phyloP scores from a whole-genome alignment of 2,329 filamentous ascomycete genomes.

The Fonsecaea multimorphosa region DNA sequence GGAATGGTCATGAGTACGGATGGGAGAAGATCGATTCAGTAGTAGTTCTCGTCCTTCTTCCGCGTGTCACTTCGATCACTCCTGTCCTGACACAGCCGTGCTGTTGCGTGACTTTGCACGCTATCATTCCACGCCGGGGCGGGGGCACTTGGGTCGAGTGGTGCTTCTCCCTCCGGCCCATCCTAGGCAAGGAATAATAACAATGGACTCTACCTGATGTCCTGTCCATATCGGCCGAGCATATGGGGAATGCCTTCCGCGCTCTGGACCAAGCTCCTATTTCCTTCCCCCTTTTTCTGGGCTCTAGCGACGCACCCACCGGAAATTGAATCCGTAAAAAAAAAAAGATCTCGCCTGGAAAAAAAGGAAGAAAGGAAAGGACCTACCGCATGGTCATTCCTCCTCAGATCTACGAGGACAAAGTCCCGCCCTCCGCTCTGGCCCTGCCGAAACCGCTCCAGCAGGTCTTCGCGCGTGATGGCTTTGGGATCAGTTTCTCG shows the following conservation, averaged over 20 bases:
- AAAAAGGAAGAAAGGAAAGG: background rate
- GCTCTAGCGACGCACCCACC: background rate
- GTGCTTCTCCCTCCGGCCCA: background rate
- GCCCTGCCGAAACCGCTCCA: conserved; percentile 47
- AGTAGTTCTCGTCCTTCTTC: background rate
- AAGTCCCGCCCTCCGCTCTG: conserved; percentile 44
- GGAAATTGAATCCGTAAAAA: background rate
- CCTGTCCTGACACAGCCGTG: background rate
- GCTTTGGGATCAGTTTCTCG: conserved; percentile 39
- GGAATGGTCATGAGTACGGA: too few species aligned
- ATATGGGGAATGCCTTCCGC: background rate
- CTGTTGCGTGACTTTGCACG: background rate
- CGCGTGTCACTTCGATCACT: background rate
- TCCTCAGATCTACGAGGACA: conserved; percentile 56
- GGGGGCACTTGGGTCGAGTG: background rate
- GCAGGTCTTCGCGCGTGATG: conserved; percentile 46
- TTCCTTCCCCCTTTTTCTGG: background rate
- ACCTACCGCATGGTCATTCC: conserved; percentile 54
- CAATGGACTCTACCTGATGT: background rate
- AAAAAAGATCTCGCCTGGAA: background rate
- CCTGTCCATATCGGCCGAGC: background rate
- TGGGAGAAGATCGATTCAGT: background rate
- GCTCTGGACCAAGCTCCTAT: background rate
- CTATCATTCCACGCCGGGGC: background rate
- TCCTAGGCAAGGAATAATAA: background rate